Evolutionary conservation across 2,329 filamentous ascomycete species (phyloP).

Genomic region (Pseudogymnoascus sp.): DNA sequence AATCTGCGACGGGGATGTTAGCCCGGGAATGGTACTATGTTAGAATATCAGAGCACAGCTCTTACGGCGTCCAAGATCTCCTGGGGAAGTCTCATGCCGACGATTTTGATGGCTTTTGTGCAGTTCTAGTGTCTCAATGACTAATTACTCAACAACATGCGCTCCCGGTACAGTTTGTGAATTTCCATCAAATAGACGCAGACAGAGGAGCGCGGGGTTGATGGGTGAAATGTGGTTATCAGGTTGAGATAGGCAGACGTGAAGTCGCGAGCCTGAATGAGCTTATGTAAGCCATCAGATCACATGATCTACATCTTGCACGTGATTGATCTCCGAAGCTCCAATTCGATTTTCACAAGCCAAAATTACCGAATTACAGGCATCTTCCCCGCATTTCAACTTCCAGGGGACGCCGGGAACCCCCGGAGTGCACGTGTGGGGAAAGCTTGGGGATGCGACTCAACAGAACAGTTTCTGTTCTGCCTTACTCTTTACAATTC

Average conservation of each 20-base stretch:
- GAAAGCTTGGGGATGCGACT: background rate
- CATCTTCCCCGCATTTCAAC: conserved; percentile 2
- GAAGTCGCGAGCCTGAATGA: no score
- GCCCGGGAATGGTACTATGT: background rate
- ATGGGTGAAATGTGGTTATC: background rate
- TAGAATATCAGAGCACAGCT: background rate
- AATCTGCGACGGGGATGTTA: background rate
- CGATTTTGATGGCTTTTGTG: background rate
- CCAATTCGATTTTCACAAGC: background rate
- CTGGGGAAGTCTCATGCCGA: background rate
- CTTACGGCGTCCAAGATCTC: background rate
- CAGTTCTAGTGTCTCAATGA: background rate
- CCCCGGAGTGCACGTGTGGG: background rate
- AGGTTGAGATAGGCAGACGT: background rate
- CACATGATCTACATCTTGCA: background rate
- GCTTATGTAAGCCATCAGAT: background rate
- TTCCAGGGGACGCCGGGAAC: background rate
- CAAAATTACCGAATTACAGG: background rate
- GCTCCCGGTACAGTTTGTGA: background rate
- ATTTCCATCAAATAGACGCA: background rate
- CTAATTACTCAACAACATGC: background rate
- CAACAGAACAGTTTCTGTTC: background rate
- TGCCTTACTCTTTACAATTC: background rate
- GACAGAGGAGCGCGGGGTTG: background rate
- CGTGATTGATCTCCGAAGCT: background rate